phyloP scores from a whole-genome alignment of 345 rosid genomes.

The Linum tenue region DNA sequence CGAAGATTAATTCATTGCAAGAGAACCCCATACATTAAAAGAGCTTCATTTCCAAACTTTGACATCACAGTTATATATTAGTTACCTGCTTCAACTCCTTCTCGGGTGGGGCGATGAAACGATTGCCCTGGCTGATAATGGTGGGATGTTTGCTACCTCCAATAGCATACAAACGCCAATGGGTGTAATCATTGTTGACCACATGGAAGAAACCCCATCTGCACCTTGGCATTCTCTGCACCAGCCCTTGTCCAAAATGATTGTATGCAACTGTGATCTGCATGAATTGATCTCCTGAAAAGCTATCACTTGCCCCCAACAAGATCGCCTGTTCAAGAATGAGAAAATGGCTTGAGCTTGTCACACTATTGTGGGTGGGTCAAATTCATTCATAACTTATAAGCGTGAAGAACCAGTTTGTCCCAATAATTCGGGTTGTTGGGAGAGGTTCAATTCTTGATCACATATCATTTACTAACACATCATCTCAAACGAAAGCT shows the following conservation, averaged over 20 bases:
- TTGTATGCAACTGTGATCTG: slow-evolving; percentile 26
- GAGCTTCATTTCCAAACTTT: neutral
- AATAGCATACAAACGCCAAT: slow-evolving; percentile 26
- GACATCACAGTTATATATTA: neutral
- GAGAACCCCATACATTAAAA: neutral
- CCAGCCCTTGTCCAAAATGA: slow-evolving; percentile 29
- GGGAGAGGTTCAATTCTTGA: neutral
- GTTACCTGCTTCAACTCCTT: slow-evolving; percentile 12
- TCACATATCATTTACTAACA: neutral
- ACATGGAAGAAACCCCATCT: slow-evolving; percentile 32
- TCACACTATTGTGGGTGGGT: too few species aligned
- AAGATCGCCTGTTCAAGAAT: slow-evolving; percentile 16
- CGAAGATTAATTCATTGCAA: neutral
- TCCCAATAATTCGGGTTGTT: too few species aligned
- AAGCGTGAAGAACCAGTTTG: too few species aligned
- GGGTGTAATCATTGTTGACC: slow-evolving; percentile 29
- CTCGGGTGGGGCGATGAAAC: slow-evolving; percentile 19
- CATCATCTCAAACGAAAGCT: too few species aligned
- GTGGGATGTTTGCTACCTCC: slow-evolving; percentile 29
- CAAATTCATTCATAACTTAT: too few species aligned
- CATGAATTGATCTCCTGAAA: slow-evolving; percentile 19
- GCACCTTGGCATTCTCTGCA: slow-evolving; percentile 32
- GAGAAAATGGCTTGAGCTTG: too few species aligned
- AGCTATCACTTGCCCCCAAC: slow-evolving; percentile 26
- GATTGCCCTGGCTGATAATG: slow-evolving; percentile 26